Evolutionary conservation across 805 yeast genomes (phyloP).

Genomic region (Hanseniaspora lachancei): DNA sequence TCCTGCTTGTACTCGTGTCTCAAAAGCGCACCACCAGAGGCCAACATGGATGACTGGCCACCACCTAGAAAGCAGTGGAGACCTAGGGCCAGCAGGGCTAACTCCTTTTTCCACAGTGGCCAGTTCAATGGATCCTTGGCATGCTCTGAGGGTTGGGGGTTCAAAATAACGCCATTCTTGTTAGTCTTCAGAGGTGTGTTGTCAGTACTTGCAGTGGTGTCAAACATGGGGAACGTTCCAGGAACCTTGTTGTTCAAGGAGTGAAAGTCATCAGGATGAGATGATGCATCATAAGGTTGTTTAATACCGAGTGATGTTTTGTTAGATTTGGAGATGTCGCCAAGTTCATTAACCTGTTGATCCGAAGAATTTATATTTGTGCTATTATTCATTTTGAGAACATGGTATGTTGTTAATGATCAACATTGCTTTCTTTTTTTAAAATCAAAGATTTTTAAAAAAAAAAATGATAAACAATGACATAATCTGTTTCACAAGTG

Average conservation of each 20-base stretch:
- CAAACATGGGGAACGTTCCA: constrained; percentile 12
- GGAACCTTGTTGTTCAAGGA: constrained; percentile 8
- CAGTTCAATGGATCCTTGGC: constrained; percentile 57
- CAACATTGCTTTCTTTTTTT: too few relatives aligned
- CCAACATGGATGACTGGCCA: constrained; percentile 48
- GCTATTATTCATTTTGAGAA: not conserved
- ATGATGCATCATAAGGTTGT: not conserved
- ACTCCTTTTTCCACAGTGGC: constrained; percentile 48
- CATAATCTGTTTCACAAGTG: too few relatives aligned
- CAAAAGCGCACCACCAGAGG: constrained; percentile 39
- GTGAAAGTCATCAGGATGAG: constrained; percentile 1
- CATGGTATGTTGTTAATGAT: not conserved
- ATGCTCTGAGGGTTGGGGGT: constrained; percentile 50
- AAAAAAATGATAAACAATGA: too few relatives aligned
- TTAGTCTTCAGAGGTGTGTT: constrained; percentile 31
- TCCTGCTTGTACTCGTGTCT: constrained; percentile 33
- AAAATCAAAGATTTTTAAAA: too few relatives aligned
- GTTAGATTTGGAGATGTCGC: not conserved
- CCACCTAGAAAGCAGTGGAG: constrained; percentile 48
- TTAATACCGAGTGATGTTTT: constrained; percentile 8
- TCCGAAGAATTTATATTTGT: not conserved
- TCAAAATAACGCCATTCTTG: constrained; percentile 36
- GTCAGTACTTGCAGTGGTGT: not conserved
- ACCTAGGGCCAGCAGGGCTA: constrained; percentile 41
- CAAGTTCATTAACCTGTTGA: not conserved